phyloP scores from a whole-genome alignment of 2,329 filamentous ascomycete species.

The Domatiomyces globalis region DNA sequence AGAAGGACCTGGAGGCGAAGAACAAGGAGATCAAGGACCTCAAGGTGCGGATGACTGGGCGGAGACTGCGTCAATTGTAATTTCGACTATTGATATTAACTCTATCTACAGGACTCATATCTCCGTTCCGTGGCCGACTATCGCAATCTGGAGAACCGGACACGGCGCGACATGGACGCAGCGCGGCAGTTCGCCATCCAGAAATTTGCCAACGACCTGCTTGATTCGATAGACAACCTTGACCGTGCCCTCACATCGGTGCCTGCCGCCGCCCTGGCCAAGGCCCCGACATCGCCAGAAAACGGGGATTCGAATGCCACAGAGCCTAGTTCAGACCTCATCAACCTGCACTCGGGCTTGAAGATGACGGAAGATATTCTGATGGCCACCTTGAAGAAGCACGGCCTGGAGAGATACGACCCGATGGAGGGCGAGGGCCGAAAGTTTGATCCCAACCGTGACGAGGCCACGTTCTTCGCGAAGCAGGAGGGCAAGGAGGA shows the following conservation, averaged over 20 bases:
- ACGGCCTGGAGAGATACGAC: slow-evolving; percentile 81
- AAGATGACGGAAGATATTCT: slow-evolving; percentile 91
- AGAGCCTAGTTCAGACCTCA: slow-evolving; percentile 42
- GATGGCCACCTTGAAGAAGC: slow-evolving; percentile 78
- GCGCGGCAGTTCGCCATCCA: slow-evolving; percentile 91
- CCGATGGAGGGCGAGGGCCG: slow-evolving; percentile 52
- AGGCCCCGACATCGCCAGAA: slow-evolving; percentile 13
- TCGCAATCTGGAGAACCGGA: slow-evolving; percentile 93
- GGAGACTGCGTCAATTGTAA: not conserved
- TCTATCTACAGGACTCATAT: slow-evolving; percentile 63
- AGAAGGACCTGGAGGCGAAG: slow-evolving; percentile 57
- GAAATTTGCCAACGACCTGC: slow-evolving; percentile 81
- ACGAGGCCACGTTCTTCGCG: slow-evolving; percentile 92
- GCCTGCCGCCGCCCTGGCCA: slow-evolving; percentile 54
- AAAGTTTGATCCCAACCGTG: slow-evolving; percentile 90
- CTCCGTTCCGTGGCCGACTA: slow-evolving; percentile 90
- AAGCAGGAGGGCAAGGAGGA: slow-evolving; percentile 79
- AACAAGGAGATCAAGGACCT: slow-evolving; percentile 62
- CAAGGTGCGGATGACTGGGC: slow-evolving; percentile 51
- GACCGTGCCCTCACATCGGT: slow-evolving; percentile 80
- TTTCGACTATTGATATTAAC: slow-evolving; percentile 1
- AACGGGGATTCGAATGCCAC: slow-evolving; percentile 15
- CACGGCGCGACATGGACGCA: slow-evolving; percentile 71
- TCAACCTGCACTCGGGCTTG: slow-evolving; percentile 71
- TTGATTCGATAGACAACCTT: slow-evolving; percentile 93